These are phyloP conservation scores for Backusella psychrophila DNA, from an alignment of 192 early-diverging fungal species.

Conservation along the genomic window DNA sequence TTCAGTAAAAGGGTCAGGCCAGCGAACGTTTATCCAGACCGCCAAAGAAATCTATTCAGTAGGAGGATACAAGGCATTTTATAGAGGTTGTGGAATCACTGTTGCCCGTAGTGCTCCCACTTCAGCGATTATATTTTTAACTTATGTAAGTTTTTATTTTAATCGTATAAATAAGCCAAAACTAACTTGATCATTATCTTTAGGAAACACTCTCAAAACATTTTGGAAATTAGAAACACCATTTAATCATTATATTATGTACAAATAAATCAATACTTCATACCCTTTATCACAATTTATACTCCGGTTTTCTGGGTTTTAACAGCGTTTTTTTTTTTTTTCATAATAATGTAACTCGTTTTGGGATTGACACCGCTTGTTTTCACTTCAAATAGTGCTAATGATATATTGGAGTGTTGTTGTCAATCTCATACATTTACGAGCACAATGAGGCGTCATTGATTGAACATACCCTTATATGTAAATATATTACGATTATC, in stretches of 20 bases:
- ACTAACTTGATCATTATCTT: background rate
- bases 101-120: conserved; percentile 86
- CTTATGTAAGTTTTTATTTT: conserved; percentile 70
- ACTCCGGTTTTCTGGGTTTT: too few relatives aligned
- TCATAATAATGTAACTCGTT: too few relatives aligned
- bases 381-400: too few relatives aligned
- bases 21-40: conserved; percentile 59
- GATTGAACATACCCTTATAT: too few relatives aligned
- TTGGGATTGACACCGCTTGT: too few relatives aligned
- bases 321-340: too few relatives aligned
- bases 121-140: conserved; percentile 93
- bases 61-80: conserved; percentile 85
- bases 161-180: background rate
- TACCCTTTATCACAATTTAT: background rate
- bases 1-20: background rate
- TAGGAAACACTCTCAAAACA: background rate
- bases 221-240: background rate
- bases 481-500: too few relatives aligned
- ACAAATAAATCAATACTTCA: background rate
- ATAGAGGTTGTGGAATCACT: conserved; percentile 94
- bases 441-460: too few relatives aligned
- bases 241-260: background rate
- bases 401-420: too few relatives aligned
- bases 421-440: too few relatives aligned
- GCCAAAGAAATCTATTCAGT: conserved; percentile 67